These are phyloP conservation scores for Pulveroboletus sp. DNA, from an alignment of 1,284 basidiomycete species.

Conservation along the genomic window DNA sequence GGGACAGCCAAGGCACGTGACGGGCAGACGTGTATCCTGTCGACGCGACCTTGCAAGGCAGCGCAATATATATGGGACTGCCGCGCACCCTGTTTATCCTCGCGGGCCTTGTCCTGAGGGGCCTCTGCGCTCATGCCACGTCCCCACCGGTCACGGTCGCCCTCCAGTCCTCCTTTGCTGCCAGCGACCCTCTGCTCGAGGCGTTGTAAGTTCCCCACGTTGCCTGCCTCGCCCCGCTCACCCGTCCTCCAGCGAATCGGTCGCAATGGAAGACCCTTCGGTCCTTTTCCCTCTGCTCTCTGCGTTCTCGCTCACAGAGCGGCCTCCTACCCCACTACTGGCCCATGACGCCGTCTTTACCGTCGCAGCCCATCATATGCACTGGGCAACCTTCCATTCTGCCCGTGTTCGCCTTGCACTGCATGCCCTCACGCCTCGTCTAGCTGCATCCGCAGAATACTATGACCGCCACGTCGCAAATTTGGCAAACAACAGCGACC, in stretches of 20 bases:
- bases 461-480: slow-evolving; percentile 50
- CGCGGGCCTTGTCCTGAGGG: slow-evolving; percentile 22
- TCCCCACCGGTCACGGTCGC: slow-evolving; percentile 78
- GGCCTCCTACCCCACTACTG: slow-evolving; percentile 45
- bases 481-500: slow-evolving; percentile 32
- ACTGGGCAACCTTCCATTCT: slow-evolving; percentile 49
- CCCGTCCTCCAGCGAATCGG: slow-evolving; percentile 50
- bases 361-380: slow-evolving; percentile 47
- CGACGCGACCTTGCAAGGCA: slow-evolving; percentile 14
- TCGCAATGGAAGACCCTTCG: slow-evolving; percentile 39
- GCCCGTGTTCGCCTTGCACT: slow-evolving; percentile 67
- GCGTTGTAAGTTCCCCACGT: slow-evolving; percentile 60
- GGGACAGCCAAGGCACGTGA: slow-evolving; percentile 25
- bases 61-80: slow-evolving; percentile 24
- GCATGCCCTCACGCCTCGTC: slow-evolving; percentile 67
- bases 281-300: slow-evolving; percentile 33
- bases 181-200: slow-evolving; percentile 77
- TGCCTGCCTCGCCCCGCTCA: not conserved
- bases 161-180: slow-evolving; percentile 79
- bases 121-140: slow-evolving; percentile 25
- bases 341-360: slow-evolving; percentile 57
- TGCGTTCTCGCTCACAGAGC: slow-evolving; percentile 19
- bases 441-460: slow-evolving; percentile 73
- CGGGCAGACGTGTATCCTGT: slow-evolving; percentile 11
- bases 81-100: slow-evolving; percentile 20